Base-by-base conservation (phyloP, 768 basidiomycete genomes). In the Gymnopilus junonius region DNA sequence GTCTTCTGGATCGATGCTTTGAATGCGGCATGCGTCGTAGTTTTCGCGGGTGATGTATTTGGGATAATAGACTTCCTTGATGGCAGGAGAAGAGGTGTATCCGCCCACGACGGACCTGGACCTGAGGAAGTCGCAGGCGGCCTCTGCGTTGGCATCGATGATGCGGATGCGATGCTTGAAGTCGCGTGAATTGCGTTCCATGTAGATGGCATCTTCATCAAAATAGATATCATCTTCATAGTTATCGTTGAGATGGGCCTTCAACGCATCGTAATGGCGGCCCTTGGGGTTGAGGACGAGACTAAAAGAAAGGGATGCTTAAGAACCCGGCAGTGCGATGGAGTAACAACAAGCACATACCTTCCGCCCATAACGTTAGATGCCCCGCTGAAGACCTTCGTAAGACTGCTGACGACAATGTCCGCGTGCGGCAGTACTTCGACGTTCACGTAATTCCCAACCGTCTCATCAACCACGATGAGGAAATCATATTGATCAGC, bases 141-240 rank as follows among this genome's bases (percentile, higher is more conserved):
- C 85, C 72, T 94, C 89, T 3, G 96, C 82, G 74, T 97, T 99
- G 32, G 75, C 74, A 74, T 99, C 94, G 75, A 97, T 94, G 57
- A 80, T 73, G 59, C 80, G 80, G 67, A 95, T 84, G 58, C 97
- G 93, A 8, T 79, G 81, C 55, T 83, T 77, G 80, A 97, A 98
- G 77, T 97, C 90, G 55, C 97, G 93, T 17, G 97, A 99, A 77
- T 99, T 99, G 67, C 96, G 92, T 73, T 99, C 97, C 92, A 99
- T 92, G 82, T 89, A 97, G 59, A 98, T 87, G 42, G 93, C 95
- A 71, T 99, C 97, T 73, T 95, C 93, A 70, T 87, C 83, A 67
- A 91, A 98, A 78, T 94, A 98, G 23, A 80, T n/a, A n/a, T n/a
- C 78, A 72, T 99, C 96, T 73, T 97, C 93, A 74, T 88, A 98